Base-by-base conservation (phyloP, 768 basidiomycete genomes). In the Paxillus rubicundulus region DNA sequence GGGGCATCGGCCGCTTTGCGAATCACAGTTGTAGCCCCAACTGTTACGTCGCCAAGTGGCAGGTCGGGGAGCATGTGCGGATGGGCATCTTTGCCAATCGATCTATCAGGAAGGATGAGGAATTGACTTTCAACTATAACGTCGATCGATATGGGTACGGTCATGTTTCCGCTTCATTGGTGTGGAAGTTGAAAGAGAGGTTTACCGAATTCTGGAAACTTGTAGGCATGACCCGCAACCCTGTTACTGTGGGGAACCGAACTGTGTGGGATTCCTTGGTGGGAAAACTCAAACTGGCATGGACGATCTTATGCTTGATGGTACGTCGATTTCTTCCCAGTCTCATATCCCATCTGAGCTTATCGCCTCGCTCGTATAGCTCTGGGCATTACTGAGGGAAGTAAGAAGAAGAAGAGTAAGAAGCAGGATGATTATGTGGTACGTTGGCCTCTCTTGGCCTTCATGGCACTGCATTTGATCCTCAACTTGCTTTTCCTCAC, bases 61-160 rank as follows among this genome's bases (percentile, higher is more conserved):
- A 93, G 4, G 81, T 98, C 28, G 95, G 89, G 9, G 73, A 81
- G 30, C 81, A 87, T 39, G 84, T 98, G 56, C 86, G 97, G 33
- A 98, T 98, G 96, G 97, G 95, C 41, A 98, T 98, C 61, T 99
- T 98, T 63, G 86, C 96, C n/a, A 92, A 86, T 62, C 80, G 92
- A 39, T 57, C 77, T 48, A 86, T 98, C 58, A 69, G 78, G 65
- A 82, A 81, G 65, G 70, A 90, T 56, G 94, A 97, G 64, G 95
- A 98, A 70, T 70, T 98, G 60, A 98, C 97, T 0, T 98, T 98
- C 77, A 98, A 99, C 71, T 99, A 99, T 69, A 99, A 99, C 67
- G 97, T 98, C 37, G 97, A 98, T 70, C 92, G 97, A 52, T 99
- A 99, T 63, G 97, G 96, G 96, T 95, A 54, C 45, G 87, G 75